Evolutionary conservation across 2,329 filamentous ascomycete genomes (phyloP), one percentile per base, ranked within the genome.

Genomic region (Arthrobotrys pseudoclavata): DNA sequence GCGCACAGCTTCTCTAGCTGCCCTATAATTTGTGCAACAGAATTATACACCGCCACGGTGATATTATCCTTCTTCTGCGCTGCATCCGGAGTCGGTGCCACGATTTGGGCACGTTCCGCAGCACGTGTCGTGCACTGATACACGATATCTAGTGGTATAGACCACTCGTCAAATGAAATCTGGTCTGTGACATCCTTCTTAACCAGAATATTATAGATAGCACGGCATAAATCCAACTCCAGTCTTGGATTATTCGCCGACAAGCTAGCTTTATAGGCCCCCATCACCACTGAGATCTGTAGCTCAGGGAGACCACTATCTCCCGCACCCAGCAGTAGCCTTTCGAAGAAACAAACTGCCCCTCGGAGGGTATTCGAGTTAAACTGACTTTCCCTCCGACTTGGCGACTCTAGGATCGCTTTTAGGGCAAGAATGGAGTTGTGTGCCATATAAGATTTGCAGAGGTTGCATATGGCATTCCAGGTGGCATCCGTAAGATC

Each of bases 371-470:
- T 81, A 31, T 82, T 82, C 9, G 80, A 79, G 67, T 81, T 81
- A 62, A 76, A 69, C 86, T 85, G 18, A 85, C 83, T 62, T 88
- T 86, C 69, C 87, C 88, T 69, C 86, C 86, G 76, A 85, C 85
- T 67, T 84, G 82, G 87, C 85, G 66, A 86, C 86, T 86, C 86
- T 24, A 91, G 84, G 12, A 90, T 87, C 69, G 90, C 88, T 34
- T 93, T 85, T 22, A 93, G 84, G 24, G 91, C 87, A 68, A 89
- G 87, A 53, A 93, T 87, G 0, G 90, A 90, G 40, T 88, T 88
- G 79, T 92, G 90, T 20, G 91, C 91, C 79, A 92, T 89, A 82
- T 93, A 91, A 0, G 91, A 93, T 81, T 87, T 89, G 84, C 90
- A 91, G 0, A 94, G 85, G 79, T 92, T 91, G 81, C 88, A 87